phyloP scores from a whole-genome alignment of 176 grass and related monocot species.

The Triticum aestivum region DNA sequence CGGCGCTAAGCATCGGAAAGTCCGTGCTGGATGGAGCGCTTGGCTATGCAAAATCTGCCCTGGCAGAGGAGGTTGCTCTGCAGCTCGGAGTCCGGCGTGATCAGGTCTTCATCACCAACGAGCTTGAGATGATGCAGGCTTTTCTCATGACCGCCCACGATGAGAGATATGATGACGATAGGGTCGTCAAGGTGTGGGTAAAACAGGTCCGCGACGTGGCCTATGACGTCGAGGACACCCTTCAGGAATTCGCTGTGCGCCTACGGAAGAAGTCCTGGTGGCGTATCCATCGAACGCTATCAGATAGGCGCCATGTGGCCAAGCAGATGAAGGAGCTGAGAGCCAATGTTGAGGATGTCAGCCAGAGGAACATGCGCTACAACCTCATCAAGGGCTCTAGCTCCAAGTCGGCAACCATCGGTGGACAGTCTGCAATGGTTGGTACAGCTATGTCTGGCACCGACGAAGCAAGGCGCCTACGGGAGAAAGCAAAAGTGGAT shows the following conservation, averaged over 20 bases:
- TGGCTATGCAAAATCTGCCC: neutral
- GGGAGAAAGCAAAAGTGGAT: accelerated
- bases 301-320: neutral
- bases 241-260: neutral
- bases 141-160: neutral
- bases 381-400: neutral
- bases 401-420: neutral
- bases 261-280: neutral
- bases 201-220: neutral
- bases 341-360: neutral
- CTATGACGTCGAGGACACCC: neutral
- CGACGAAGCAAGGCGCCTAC: neutral
- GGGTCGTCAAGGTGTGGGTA: neutral
- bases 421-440: neutral
- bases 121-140: neutral
- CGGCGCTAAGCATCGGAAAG: neutral
- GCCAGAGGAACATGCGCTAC: neutral
- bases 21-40: neutral
- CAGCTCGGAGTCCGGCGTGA: neutral
- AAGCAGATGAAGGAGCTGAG: neutral
- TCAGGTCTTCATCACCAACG: neutral
- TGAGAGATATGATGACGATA: neutral
- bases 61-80: neutral
- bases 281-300: neutral
- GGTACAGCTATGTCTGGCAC: neutral